Base-by-base conservation (phyloP, 2,329 filamentous ascomycete species). In the Aureobasidium sp. region DNA sequence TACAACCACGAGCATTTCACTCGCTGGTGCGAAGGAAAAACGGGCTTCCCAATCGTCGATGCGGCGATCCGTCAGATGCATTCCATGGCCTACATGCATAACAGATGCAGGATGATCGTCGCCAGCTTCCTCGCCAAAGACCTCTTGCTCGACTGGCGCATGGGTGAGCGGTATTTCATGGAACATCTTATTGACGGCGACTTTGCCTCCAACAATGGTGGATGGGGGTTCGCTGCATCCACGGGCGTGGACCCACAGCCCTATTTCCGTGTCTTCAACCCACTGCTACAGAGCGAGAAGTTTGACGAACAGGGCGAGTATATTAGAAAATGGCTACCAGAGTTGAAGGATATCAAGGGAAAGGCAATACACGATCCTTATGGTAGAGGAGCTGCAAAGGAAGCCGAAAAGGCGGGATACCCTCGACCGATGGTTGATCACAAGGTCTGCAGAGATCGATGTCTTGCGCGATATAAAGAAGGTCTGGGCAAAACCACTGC, bases 261-360 rank as follows among this genome's bases (percentile, higher is more conserved):
- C 0, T 96, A 95, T 70, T 96, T 96, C 64, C 81, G 90, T 7
- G 88, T 96, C 55, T 96, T 96, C 74, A 96, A 95, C 67, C 91
- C 91, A 0, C 71, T 90, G 46, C 74, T 89, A 19, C 91, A 96
- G 76, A 90, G 87, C 66, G 89, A 94, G 78, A 92, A 88, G 73
- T 95, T 95, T 67, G 91, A 96, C 69, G 77, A 81, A 0, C 78
- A 87, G 0, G 92, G 90, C 0, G 83, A 84, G 17, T 96, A 93
- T 70, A 95, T 96, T 60, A 80, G 88, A 38, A 84, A 83, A 62
- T 96, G 90, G 90, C 78, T 96, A 9, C 85, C 85, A 0, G 91
- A 96, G 74, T 74, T 96, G 62, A 78, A 74, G 27, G 79, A 73
- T 0, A 73, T 93, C 2, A 70, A 81, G 66, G 85, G 83, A 0